phyloP scores from a whole-genome alignment of 2,329 filamentous ascomycete species.

The Cladosporium sp. region DNA sequence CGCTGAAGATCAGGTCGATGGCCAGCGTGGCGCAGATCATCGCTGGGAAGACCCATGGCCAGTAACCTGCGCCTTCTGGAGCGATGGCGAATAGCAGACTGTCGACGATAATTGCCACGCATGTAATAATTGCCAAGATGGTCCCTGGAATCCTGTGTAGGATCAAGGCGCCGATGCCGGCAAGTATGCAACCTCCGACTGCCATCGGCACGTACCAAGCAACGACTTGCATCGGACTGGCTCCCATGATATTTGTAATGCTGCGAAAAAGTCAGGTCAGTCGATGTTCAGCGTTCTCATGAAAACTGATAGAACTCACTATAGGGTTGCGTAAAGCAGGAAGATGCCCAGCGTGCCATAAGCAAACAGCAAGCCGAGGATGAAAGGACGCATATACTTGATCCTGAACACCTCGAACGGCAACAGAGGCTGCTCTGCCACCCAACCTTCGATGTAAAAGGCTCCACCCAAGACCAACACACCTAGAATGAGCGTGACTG shows the following conservation, averaged over 20 bases:
- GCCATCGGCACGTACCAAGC: constrained; percentile 72
- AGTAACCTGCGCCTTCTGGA: constrained; percentile 60
- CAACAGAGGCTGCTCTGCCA: constrained; percentile 66
- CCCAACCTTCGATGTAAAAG: constrained; percentile 71
- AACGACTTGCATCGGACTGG: constrained; percentile 62
- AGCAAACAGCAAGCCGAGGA: constrained; percentile 61
- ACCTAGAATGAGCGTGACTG: constrained; percentile 64
- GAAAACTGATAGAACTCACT: constrained; percentile 47
- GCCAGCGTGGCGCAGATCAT: constrained; percentile 71
- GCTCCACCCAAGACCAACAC: constrained; percentile 59
- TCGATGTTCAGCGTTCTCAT: neutral
- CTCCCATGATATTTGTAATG: constrained; percentile 61
- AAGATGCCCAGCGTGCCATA: constrained; percentile 71
- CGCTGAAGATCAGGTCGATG: constrained; percentile 73
- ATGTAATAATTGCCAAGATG: constrained; percentile 62
- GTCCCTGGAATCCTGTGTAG: constrained; percentile 66
- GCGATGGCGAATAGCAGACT: constrained; percentile 65
- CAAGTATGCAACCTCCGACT: constrained; percentile 66
- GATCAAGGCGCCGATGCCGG: constrained; percentile 63
- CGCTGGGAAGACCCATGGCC: constrained; percentile 71
- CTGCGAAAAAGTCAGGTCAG: constrained; percentile 38
- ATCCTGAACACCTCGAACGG: constrained; percentile 69
- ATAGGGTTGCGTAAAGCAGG: constrained; percentile 68
- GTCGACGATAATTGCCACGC: constrained; percentile 58
- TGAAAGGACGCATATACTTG: constrained; percentile 66